Conservation (phyloP, 176 grass and related monocot genomes). For the Juncus inflexus region DNA sequence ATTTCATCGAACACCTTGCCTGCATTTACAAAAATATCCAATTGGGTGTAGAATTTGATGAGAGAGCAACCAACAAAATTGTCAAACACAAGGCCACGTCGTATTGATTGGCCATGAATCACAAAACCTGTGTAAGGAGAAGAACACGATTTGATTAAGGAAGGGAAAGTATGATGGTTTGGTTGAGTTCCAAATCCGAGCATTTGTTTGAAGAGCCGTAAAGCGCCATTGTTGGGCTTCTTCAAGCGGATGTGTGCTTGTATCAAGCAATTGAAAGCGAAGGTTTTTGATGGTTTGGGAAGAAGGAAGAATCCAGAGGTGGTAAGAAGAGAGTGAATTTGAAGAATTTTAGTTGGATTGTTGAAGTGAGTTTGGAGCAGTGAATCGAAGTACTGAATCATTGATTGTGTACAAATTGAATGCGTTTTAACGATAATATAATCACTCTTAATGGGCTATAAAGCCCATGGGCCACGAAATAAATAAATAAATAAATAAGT, state of each 20-base stretch:
- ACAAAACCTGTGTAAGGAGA: slow-evolving; percentile 1
- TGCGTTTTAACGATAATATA: no score
- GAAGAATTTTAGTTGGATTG: slow-evolving; percentile 30
- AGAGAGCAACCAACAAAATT: slow-evolving; percentile 65
- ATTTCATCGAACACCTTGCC: slow-evolving; percentile 65
- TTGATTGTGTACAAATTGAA: background rate
- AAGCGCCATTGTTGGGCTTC: slow-evolving; percentile 18
- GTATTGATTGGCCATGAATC: slow-evolving; percentile 62
- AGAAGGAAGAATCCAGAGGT: slow-evolving; percentile 47
- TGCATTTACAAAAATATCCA: slow-evolving; percentile 30
- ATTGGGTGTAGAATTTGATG: slow-evolving; percentile 36
- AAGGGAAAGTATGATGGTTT: slow-evolving; percentile 67
- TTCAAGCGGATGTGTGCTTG: slow-evolving; percentile 38
- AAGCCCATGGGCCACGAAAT: no score
- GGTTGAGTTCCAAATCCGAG: slow-evolving; percentile 40
- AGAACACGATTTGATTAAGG: slow-evolving; percentile 46
- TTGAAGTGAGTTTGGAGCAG: slow-evolving; percentile 41
- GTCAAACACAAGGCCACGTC: slow-evolving; percentile 39
- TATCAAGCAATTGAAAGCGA: slow-evolving; percentile 71
- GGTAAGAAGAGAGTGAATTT: slow-evolving; percentile 73
- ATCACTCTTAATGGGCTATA: no score
- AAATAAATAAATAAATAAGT: no score
- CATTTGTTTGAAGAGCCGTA: slow-evolving; percentile 57
- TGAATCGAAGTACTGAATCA: slow-evolving; percentile 28
- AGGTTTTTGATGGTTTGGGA: slow-evolving; percentile 29